A percentile compares a stretch with the other conserved stretches of the same genome.
Evolutionary conservation across 495 filamentous ascomycete genomes (phyloP).

Genomic region (Neurospora tetraspora): DNA sequence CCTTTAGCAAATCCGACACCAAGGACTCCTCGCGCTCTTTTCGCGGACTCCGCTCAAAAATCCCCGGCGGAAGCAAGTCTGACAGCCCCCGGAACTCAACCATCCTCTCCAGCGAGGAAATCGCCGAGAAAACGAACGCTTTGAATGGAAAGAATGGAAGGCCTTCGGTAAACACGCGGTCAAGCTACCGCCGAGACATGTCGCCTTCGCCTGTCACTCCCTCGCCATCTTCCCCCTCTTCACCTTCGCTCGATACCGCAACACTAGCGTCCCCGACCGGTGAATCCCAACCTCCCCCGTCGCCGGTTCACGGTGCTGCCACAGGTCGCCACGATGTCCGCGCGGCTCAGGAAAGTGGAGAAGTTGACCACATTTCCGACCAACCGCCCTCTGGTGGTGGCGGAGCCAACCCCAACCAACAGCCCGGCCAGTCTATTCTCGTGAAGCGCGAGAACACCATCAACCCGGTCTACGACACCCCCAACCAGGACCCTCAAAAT

Average conservation of each 20-base stretch:
- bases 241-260: slow-evolving; percentile 26
- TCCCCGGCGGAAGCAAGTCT: slow-evolving; percentile 46
- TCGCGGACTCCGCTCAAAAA: slow-evolving; percentile 58
- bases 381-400: slow-evolving; percentile 61
- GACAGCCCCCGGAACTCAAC: slow-evolving; percentile 77
- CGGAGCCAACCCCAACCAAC: slow-evolving; percentile 30
- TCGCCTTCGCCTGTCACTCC: slow-evolving; percentile 33
- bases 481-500: slow-evolving; percentile 24
- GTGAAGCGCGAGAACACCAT: slow-evolving; percentile 61
- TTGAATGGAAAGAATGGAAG: slow-evolving; percentile 52
- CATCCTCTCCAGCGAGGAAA: slow-evolving; percentile 49
- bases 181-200: slow-evolving; percentile 24
- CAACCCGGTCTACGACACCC: slow-evolving; percentile 36
- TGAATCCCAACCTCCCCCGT: slow-evolving; percentile 72
- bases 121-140: slow-evolving; percentile 61
- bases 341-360: slow-evolving; percentile 72
- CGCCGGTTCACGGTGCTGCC: slow-evolving; percentile 72
- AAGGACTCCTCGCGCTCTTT: slow-evolving; percentile 89
- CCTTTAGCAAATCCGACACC: slow-evolving; percentile 88
- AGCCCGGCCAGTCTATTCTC: slow-evolving; percentile 69
- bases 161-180: slow-evolving; percentile 32
- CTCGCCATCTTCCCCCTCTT: slow-evolving; percentile 31
- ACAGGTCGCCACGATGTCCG: slow-evolving; percentile 65
- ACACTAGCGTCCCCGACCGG: slow-evolving; percentile 26
- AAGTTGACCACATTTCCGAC: slow-evolving; percentile 95